Percentiles rank a stretch among this genome's conserved stretches.
These are phyloP conservation scores for Daldinia concentrica DNA, from an alignment of 495 filamentous ascomycete genomes.

Conservation along the genomic window DNA sequence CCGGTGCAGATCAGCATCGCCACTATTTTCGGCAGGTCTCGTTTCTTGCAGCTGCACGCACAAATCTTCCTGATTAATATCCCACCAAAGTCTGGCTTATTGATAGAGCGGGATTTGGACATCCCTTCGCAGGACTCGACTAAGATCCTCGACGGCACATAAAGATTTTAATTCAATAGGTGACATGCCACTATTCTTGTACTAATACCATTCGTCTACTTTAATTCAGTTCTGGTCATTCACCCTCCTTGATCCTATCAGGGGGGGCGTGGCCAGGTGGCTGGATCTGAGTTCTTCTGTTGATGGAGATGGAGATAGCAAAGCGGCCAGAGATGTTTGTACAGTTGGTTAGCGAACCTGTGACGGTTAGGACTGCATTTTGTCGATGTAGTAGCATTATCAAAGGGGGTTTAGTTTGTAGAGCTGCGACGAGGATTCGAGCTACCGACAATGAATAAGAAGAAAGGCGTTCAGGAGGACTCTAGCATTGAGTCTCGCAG, in stretches of 20 bases:
- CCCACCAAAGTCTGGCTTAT: conserved; percentile 6
- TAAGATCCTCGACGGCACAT: conserved; percentile 29
- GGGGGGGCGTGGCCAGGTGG: not conserved
- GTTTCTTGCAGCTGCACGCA: conserved; percentile 24
- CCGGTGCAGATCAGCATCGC: conserved; percentile 27
- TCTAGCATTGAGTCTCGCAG: conserved; percentile 25
- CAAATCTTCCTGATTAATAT: conserved; percentile 27
- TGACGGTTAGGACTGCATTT: conserved; percentile 15
- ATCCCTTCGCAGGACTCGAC: conserved; percentile 5
- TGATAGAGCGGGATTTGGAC: conserved; percentile 28
- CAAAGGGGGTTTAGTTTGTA: conserved; percentile 32
- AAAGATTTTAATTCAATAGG: conserved; percentile 26
- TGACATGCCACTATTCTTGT: conserved; percentile 39
- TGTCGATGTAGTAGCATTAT: conserved; percentile 30
- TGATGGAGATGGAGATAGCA: not conserved
- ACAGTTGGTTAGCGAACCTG: conserved; percentile 18
- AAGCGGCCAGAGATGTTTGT: conserved; percentile 10
- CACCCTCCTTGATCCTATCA: not conserved
- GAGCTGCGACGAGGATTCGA: conserved; percentile 14
- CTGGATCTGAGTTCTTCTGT: not conserved
- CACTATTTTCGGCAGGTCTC: conserved; percentile 8
- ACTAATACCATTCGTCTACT: conserved; percentile 39
- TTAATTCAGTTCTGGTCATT: conserved; percentile 11
- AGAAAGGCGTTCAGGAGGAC: conserved; percentile 32
- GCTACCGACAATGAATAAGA: conserved; percentile 18